These are phyloP conservation scores for Ophiocordyceps polyrhachis-furcata DNA, from an alignment of 2,329 filamentous ascomycete genomes.

Conservation along the genomic window DNA sequence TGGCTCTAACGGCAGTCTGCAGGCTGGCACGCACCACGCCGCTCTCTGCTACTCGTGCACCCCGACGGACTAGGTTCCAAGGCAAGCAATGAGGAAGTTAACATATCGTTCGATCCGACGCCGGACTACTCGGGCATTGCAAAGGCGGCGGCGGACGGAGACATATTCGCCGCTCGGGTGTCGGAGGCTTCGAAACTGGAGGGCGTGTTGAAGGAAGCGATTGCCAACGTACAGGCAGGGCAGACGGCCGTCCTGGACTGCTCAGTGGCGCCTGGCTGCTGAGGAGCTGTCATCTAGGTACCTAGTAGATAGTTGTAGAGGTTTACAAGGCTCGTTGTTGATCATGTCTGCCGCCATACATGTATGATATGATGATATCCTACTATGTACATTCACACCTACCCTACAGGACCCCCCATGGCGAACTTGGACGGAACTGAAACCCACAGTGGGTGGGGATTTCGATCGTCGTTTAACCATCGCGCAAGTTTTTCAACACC, in stretches of 20 bases:
- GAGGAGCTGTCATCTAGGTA: not conserved
- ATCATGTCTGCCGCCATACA: no score
- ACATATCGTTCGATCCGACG: slow-evolving; percentile 38
- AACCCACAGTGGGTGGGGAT: no score
- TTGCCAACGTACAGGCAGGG: slow-evolving; percentile 29
- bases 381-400: no score
- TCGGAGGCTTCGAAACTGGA: slow-evolving; percentile 27
- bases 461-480: no score
- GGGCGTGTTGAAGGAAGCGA: slow-evolving; percentile 26
- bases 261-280: slow-evolving; percentile 29
- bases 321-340: no score
- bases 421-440: no score
- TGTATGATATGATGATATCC: no score
- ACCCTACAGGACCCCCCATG: no score
- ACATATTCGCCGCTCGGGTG: slow-evolving; percentile 29
- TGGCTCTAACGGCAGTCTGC: not conserved
- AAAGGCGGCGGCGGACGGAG: slow-evolving; percentile 37
- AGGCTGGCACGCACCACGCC: slow-evolving; percentile 42
- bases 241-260: slow-evolving; percentile 34
- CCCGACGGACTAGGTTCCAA: slow-evolving; percentile 34
- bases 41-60: slow-evolving; percentile 37
- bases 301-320: no score
- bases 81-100: slow-evolving; percentile 42
- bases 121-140: slow-evolving; percentile 43
- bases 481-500: no score